Conservation (phyloP, 2,329 filamentous ascomycete genomes). For the Aspergillus ruber region DNA sequence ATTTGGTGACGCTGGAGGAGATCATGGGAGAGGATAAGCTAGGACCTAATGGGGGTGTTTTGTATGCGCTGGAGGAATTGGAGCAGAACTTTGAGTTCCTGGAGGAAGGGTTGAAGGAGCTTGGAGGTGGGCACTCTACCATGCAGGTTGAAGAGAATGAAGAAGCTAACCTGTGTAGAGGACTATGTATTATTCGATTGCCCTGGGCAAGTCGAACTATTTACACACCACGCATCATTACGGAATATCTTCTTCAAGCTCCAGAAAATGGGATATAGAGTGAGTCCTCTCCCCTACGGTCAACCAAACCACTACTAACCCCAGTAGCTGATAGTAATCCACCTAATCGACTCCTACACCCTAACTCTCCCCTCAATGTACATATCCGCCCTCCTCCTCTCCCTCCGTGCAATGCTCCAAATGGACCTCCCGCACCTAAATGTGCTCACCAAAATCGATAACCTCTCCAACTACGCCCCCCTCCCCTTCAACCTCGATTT, state of each 20-base stretch:
- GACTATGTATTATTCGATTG: conserved; percentile 96
- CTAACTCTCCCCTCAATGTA: conserved; percentile 90
- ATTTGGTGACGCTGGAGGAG: conserved; percentile 82
- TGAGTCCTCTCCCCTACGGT: conserved; percentile 42
- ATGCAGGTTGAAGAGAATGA: no score
- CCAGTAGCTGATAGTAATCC: conserved; percentile 76
- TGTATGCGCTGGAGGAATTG: conserved; percentile 92
- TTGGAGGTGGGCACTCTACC: no score
- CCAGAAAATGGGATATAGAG: conserved; percentile 86
- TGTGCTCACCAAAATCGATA: conserved; percentile 96
- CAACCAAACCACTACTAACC: not conserved
- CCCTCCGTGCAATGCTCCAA: conserved; percentile 92
- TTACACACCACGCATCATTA: conserved; percentile 88
- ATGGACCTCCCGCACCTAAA: conserved; percentile 96
- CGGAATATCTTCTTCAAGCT: conserved; percentile 87
- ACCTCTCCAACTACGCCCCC: conserved; percentile 74
- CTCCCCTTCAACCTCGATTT: conserved; percentile 94
- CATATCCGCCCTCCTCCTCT: conserved; percentile 86
- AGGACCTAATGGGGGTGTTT: conserved; percentile 83
- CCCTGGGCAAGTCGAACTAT: conserved; percentile 92
- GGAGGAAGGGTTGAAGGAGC: conserved; percentile 67
- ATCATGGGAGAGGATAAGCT: conserved; percentile 85
- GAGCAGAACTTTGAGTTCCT: conserved; percentile 94
- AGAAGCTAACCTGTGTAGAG: conserved; percentile 43
- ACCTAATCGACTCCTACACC: conserved; percentile 90